Conservation (phyloP, 768 basidiomycete genomes). For the Hericium erinaceus region DNA sequence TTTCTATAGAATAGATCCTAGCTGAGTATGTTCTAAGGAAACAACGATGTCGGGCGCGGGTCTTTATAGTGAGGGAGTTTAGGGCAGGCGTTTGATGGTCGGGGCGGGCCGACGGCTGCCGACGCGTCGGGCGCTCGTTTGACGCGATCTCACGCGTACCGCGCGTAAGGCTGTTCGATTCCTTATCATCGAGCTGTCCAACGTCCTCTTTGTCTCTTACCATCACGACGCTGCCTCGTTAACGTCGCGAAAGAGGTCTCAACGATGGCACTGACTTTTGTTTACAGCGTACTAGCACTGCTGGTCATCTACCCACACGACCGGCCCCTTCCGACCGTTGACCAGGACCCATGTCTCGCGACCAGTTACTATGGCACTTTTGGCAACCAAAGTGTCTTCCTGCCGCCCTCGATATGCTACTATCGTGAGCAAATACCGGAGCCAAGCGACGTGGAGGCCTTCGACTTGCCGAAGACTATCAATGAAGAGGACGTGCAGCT, state of each 20-base stretch:
- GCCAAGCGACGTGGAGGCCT: no score
- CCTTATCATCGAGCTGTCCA: no score
- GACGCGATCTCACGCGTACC: background rate
- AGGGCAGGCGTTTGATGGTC: background rate
- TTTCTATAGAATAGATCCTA: constrained; percentile 77
- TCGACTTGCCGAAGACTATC: no score
- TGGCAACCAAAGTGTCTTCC: constrained; percentile 42
- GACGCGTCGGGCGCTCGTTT: background rate
- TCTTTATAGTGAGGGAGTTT: background rate
- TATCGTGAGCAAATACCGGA: background rate
- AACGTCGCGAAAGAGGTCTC: background rate
- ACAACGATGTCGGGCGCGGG: background rate
- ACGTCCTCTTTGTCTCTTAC: background rate
- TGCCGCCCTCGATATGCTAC: constrained; percentile 33
- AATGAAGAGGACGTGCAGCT: constrained; percentile 4
- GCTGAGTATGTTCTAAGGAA: constrained; percentile 68
- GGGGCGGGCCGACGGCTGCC: no score
- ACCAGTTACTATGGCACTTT: constrained; percentile 48
- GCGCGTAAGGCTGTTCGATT: no score
- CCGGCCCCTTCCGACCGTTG: constrained; percentile 7
- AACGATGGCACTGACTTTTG: constrained; percentile 7
- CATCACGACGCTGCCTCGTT: background rate
- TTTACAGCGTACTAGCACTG: constrained; percentile 11
- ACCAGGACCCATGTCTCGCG: constrained; percentile 34
- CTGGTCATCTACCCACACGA: constrained; percentile 38